phyloP scores from a whole-genome alignment of 208 protist genomes.

The Leishmania lainsoni region DNA sequence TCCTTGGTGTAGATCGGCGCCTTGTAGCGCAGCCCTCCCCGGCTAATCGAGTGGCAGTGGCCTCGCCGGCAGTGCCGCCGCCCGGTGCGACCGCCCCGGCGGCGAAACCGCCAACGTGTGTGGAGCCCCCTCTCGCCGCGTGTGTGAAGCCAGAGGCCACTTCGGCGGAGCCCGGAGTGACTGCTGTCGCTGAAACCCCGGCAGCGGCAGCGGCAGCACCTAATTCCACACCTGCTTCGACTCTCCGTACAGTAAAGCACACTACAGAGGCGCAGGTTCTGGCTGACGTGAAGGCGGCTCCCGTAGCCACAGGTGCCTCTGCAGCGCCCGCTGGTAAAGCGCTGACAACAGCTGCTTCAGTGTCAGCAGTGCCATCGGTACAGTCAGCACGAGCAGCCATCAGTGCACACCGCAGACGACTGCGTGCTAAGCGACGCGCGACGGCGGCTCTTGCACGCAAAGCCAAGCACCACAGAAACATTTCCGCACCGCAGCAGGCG shows the following conservation, averaged over 20 bases:
- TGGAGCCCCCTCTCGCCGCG: slow-evolving; percentile 19
- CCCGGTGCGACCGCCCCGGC: slow-evolving; percentile 4
- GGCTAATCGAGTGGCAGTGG: background rate
- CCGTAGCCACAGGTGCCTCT: background rate
- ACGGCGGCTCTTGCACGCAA: slow-evolving; percentile 3
- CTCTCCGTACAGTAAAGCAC: background rate
- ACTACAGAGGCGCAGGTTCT: background rate
- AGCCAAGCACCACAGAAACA: background rate
- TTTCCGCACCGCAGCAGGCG: background rate
- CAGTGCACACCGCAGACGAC: slow-evolving; percentile 1
- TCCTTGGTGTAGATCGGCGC: slow-evolving; percentile 22
- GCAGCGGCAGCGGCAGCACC: background rate
- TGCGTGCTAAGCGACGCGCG: slow-evolving; percentile 6
- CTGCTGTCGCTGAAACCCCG: background rate
- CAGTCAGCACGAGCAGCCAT: background rate
- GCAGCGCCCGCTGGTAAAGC: background rate
- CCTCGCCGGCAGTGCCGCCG: slow-evolving; percentile 1
- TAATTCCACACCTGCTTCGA: background rate
- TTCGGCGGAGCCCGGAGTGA: background rate
- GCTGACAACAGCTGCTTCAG: background rate
- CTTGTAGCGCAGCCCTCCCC: slow-evolving; percentile 1
- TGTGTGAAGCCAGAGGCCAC: background rate
- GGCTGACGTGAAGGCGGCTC: background rate
- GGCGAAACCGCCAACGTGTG: slow-evolving; percentile 1
- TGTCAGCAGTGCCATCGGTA: background rate